Base-by-base conservation (phyloP, 2,329 filamentous ascomycete genomes). In the Leptoxyphium fumago region DNA sequence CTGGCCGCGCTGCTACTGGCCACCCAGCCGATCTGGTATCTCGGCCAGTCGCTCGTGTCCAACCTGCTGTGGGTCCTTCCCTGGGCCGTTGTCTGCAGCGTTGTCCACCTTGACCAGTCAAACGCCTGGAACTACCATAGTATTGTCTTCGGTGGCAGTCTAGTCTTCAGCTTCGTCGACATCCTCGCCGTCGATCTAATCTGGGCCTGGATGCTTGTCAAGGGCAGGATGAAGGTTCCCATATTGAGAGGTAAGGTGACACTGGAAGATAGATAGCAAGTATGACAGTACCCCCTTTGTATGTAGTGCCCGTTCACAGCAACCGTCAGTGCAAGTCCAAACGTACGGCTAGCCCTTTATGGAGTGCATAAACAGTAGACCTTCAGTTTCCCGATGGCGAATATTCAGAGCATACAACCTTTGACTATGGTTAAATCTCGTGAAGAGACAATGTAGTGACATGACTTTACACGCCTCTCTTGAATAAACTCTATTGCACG, bases 51-150 rank as follows among this genome's bases (percentile, higher is more conserved):
- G 2, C 61, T 85, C 1, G 70, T 64, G 0, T 82, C 78, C 6
- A 85, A 84, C 52, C 40, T 85, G 0, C 57, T 80, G 0, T 84
- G 79, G 55, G 78, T 84, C 0, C 60, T 86, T 2, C 80, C 80
- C 0, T 85, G 80, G 79, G 79, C 80, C 0, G 74, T 85, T 36
- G 77, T 72, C 0, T 77, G 73, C 46, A 73, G 70, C 42, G 65
- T 62, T 4, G 61, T 61, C n/a, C 44, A 61, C 2, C 60, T 80
- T 39, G 67, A 70, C 6, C 56, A 65, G 2, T 60, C 61, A 0
- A 72, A 77, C 52, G 78, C 80, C 0, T 84, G 79, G 80, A 77
- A 68, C 0, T 84, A 79, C 55, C 75, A 83, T 51, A 68, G 72
- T 0, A 57, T 81, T 21, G 73, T 84, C 0, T 84, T 84, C 62